phyloP scores from a whole-genome alignment of 2,329 filamentous ascomycete species.

The Fusarium armeniacum region DNA sequence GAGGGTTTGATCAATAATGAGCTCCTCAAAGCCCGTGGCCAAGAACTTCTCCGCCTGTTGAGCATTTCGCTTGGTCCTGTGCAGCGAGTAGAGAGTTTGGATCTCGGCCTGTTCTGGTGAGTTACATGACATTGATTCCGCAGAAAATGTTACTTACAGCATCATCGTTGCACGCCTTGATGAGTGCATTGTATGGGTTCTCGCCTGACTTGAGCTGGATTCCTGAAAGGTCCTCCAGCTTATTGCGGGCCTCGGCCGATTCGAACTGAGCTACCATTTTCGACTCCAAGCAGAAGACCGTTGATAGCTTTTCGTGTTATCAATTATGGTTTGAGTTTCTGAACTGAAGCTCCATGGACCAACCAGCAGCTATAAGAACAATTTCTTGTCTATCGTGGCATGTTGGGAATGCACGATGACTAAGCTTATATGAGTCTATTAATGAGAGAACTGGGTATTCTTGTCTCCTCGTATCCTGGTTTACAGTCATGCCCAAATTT shows the following conservation, averaged over 20 bases:
- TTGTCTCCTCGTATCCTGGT: constrained; percentile 3
- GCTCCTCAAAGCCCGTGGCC: constrained; percentile 74
- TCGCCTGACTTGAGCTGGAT: constrained; percentile 64
- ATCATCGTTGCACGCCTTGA: constrained; percentile 75
- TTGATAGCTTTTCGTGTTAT: not conserved
- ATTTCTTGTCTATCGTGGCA: constrained; percentile 4
- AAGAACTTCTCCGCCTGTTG: constrained; percentile 83
- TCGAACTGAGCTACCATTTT: constrained; percentile 41
- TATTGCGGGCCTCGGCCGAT: constrained; percentile 60
- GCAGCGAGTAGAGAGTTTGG: constrained; percentile 78
- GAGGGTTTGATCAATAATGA: constrained; percentile 83
- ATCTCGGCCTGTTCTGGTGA: constrained; percentile 69
- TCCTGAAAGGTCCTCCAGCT: constrained; percentile 68
- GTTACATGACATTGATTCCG: not conserved
- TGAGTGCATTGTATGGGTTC: constrained; percentile 84
- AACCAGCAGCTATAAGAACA: constrained; percentile 16
- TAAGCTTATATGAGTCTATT: constrained; percentile 31
- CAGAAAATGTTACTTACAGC: constrained; percentile 64
- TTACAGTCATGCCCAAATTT: constrained; percentile 13
- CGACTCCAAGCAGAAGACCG: not conserved
- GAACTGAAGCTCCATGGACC: not conserved
- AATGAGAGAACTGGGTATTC: constrained; percentile 16
- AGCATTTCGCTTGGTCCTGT: constrained; percentile 80
- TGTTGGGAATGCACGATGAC: constrained; percentile 35
- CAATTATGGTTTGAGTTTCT: not conserved